Percentiles rank a stretch among this genome's conserved stretches.
These are phyloP conservation scores for Crucibulum laeve DNA, from an alignment of 768 basidiomycete genomes.

Conservation along the genomic window DNA sequence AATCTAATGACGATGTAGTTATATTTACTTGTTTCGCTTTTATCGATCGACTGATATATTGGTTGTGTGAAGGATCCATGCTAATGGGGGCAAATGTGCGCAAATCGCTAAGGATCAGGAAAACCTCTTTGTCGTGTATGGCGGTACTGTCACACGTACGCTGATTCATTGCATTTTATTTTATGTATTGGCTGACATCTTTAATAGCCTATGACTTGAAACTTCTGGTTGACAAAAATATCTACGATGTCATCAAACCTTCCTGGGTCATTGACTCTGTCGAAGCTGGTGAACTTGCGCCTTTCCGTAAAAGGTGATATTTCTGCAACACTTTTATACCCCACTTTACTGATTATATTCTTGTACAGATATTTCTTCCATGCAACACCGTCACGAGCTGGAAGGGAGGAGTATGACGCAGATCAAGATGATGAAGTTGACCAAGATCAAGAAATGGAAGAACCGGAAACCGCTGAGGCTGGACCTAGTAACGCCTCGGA, in stretches of 20 bases:
- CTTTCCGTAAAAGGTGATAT: conserved; percentile 64
- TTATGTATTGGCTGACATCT: not conserved
- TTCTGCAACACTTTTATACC: not conserved
- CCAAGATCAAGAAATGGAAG: conserved; percentile 15
- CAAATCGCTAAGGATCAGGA: conserved; percentile 57
- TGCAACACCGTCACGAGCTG: conserved; percentile 48
- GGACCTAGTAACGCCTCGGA: conserved; percentile 4
- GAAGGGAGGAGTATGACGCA: conserved; percentile 47
- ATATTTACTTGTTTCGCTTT: not conserved
- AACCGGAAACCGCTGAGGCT: conserved; percentile 8
- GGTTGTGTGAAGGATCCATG: conserved; percentile 50
- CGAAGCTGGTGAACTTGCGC: conserved; percentile 45
- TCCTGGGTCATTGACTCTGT: conserved; percentile 82
- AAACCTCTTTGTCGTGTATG: conserved; percentile 59
- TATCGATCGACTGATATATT: not conserved
- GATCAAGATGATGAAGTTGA: conserved; percentile 33
- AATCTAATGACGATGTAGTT: conserved; percentile 64
- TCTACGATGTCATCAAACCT: conserved; percentile 72
- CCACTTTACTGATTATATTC: not conserved
- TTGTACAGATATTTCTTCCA: conserved; percentile 71
- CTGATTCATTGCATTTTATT: conserved; percentile 7
- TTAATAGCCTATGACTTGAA: conserved; percentile 65
- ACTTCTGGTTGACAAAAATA: conserved; percentile 64
- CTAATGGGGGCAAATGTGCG: conserved; percentile 62
- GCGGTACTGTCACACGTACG: conserved; percentile 66